Percentiles rank a stretch among this genome's conserved stretches.
phyloP scores from a whole-genome alignment of 163 green algal genomes.

The Coccomyxa subellipsoidea region DNA sequence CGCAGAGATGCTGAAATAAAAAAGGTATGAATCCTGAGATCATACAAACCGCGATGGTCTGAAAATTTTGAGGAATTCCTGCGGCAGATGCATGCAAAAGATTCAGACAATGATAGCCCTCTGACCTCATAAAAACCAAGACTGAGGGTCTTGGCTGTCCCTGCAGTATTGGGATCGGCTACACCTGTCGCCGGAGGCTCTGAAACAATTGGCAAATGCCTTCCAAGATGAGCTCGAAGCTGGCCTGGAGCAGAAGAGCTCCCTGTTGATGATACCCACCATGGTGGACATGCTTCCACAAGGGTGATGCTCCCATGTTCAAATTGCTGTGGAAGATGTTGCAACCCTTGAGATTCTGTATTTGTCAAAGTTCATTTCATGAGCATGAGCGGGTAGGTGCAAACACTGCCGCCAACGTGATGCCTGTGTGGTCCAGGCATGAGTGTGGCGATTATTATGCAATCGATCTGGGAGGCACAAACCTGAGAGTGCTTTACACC shows the following conservation, averaged over 20 bases:
- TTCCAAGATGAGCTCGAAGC: conserved; percentile 42
- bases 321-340: neutral
- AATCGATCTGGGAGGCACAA: conserved; percentile 88
- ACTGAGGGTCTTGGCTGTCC: neutral
- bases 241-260: conserved; percentile 40
- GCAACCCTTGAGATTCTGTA: too few species aligned
- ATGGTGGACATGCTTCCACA: conserved; percentile 62
- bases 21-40: neutral
- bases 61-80: too few species aligned
- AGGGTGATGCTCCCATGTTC: conserved; percentile 32
- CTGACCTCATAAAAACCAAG: too few species aligned
- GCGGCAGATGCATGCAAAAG: too few species aligned
- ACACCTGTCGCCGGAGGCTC: neutral
- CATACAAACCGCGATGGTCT: too few species aligned
- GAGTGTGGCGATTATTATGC: conserved; percentile 65
- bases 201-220: neutral
- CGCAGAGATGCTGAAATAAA: neutral
- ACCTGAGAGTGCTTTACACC: conserved; percentile 76
- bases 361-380: too few species aligned
- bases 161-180: neutral
- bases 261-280: conserved; percentile 72
- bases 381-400: too few species aligned
- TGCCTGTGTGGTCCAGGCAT: conserved; percentile 28
- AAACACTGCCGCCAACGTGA: too few species aligned
- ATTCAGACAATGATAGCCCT: too few species aligned